phyloP scores from a whole-genome alignment of 306 rosid genomes.

The Pueraria montana region DNA sequence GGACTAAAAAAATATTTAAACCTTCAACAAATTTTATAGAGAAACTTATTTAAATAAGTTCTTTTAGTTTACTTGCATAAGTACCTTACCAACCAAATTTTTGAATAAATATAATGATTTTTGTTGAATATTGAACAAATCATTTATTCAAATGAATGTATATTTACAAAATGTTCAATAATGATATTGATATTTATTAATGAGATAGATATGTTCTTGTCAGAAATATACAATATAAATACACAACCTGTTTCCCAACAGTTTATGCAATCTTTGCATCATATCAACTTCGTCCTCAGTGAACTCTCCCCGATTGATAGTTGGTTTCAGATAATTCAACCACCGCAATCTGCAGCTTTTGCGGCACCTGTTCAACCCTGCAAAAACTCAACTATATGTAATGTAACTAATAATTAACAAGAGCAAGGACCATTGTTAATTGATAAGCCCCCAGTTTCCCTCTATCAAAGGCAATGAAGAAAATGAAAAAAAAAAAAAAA shows the following conservation, averaged over 20 bases:
- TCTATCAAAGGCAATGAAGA: no score
- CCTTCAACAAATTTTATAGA: no score
- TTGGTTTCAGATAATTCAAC: conserved; percentile 65
- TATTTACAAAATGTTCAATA: no score
- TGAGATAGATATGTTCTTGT: no score
- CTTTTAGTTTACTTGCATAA: not conserved
- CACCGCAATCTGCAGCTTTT: conserved; percentile 70
- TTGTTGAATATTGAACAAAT: no score
- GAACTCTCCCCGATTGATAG: conserved; percentile 56
- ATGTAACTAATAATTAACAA: no score
- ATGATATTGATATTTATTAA: no score
- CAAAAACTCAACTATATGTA: conserved; percentile 2
- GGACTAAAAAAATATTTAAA: no score
- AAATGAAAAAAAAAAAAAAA: no score
- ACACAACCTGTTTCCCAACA: conserved; percentile 63
- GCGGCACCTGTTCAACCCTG: conserved; percentile 65
- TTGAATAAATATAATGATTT: no score
- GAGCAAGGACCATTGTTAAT: not conserved
- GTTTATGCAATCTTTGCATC: conserved; percentile 59
- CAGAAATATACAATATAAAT: not conserved
- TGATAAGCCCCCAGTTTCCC: not conserved
- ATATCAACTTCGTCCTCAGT: conserved; percentile 57
- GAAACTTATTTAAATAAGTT: not conserved
- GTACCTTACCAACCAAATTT: no score
- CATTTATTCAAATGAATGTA: no score